These are phyloP conservation scores for Pythium vanterpoolii DNA, from an alignment of 352 stramenopile species.

Conservation along the genomic window DNA sequence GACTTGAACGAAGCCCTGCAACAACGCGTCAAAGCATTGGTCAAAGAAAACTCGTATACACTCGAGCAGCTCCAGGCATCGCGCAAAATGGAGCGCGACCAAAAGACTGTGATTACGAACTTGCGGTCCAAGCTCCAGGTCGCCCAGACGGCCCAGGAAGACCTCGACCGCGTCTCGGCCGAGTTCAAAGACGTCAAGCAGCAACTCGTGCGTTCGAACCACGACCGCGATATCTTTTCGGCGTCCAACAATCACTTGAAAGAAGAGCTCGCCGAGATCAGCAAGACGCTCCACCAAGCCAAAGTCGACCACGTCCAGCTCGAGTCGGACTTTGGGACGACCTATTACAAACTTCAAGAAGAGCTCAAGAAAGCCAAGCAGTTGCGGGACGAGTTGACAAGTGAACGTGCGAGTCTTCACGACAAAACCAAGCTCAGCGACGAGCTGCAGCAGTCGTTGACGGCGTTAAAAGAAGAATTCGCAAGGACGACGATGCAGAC, in stretches of 20 bases:
- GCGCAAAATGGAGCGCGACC: conserved; percentile 69
- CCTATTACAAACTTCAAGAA: conserved; percentile 62
- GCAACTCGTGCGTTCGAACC: conserved; percentile 61
- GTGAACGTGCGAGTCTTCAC: conserved; percentile 36
- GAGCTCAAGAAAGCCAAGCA: conserved; percentile 59
- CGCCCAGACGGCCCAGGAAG: conserved; percentile 57
- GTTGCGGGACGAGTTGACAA: conserved; percentile 39
- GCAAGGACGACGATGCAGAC: conserved; percentile 48
- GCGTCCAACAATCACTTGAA: conserved; percentile 73
- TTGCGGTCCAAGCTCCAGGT: conserved; percentile 72
- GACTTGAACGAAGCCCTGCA: conserved; percentile 75
- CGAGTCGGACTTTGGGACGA: conserved; percentile 66
- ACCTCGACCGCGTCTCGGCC: conserved; percentile 48
- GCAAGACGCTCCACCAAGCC: conserved; percentile 54
- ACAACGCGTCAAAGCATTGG: conserved; percentile 66
- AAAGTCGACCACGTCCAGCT: conserved; percentile 73
- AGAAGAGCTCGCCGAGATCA: conserved; percentile 65
- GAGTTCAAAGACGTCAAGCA: conserved; percentile 70
- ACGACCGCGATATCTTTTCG: conserved; percentile 76
- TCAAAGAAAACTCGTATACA: conserved; percentile 76
- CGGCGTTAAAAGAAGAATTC: conserved; percentile 61
- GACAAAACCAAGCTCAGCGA: conserved; percentile 46
- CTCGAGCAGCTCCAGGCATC: conserved; percentile 70
- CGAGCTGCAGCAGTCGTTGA: conserved; percentile 57
- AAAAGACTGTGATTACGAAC: conserved; percentile 59